Conservation (phyloP, 2,329 filamentous ascomycete species). For the Trichoderma atrobrunneum region DNA sequence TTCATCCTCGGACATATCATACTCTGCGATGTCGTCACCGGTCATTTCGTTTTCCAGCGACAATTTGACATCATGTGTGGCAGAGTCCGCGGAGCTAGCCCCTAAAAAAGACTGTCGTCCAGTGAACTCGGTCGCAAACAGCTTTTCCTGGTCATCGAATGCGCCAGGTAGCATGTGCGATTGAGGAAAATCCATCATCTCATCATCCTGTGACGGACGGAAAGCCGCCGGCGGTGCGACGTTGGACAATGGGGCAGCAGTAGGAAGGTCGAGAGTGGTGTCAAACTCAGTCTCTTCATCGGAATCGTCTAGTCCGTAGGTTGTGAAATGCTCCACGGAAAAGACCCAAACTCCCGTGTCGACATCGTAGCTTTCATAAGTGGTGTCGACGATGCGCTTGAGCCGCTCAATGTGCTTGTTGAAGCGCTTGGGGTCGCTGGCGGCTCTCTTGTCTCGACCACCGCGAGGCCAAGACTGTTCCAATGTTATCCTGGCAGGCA, state of each 20-base stretch:
- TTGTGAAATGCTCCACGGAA: conserved; percentile 93
- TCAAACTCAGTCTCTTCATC: conserved; percentile 67
- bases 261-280: conserved; percentile 30
- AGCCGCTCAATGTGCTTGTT: conserved; percentile 82
- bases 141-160: conserved; percentile 63
- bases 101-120: conserved; percentile 82
- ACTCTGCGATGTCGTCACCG: conserved; percentile 67
- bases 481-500: conserved; percentile 81
- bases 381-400: conserved; percentile 73
- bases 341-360: conserved; percentile 87
- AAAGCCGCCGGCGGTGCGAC: conserved; percentile 22
- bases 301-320: conserved; percentile 81
- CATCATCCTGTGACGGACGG: conserved; percentile 40
- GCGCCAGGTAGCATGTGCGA: conserved; percentile 67
- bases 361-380: conserved; percentile 75
- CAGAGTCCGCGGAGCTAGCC: conserved; percentile 82
- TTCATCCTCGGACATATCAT: conserved; percentile 68
- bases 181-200: conserved; percentile 57
- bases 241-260: conserved; percentile 17
- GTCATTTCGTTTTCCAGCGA: conserved; percentile 52
- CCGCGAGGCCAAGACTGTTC: conserved; percentile 88
- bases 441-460: conserved; percentile 53
- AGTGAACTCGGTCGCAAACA: conserved; percentile 56
- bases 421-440: conserved; percentile 60
- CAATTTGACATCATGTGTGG: conserved; percentile 58